A percentile compares a stretch with the other conserved stretches of the same genome.
phyloP scores from a whole-genome alignment of 2,329 filamentous ascomycete genomes.

The Emergomyces pasteurianus region DNA sequence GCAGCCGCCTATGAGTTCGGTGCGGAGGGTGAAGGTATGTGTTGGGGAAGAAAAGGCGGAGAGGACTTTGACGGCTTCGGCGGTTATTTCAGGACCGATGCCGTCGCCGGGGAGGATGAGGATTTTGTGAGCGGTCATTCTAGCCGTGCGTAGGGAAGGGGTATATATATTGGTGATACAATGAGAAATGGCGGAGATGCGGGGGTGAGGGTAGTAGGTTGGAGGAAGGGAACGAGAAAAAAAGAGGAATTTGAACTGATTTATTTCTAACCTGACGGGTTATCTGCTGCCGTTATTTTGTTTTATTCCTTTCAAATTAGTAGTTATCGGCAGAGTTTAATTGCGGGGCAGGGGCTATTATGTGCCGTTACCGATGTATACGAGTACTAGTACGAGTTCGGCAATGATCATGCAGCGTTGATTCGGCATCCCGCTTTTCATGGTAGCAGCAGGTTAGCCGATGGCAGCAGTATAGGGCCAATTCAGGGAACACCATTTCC shows the following conservation, averaged over 20 bases:
- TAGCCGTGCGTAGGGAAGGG: neutral
- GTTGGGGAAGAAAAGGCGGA: conserved; percentile 57
- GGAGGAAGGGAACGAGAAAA: no score
- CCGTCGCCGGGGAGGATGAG: conserved; percentile 68
- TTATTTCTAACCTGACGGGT: no score
- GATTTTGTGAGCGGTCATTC: conserved; percentile 47
- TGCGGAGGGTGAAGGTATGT: conserved; percentile 67
- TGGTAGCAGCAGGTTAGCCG: neutral
- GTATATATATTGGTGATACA: neutral
- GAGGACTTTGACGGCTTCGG: conserved; percentile 48
- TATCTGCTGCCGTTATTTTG: no score
- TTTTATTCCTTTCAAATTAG: neutral
- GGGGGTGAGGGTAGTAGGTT: no score
- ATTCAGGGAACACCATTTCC: neutral
- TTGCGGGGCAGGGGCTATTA: neutral
- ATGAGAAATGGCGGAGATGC: no score
- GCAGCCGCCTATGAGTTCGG: conserved; percentile 77
- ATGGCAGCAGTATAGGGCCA: neutral
- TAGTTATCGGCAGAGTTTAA: neutral
- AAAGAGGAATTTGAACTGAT: neutral
- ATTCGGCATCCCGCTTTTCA: neutral
- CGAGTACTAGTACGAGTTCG: no score
- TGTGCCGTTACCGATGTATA: neutral
- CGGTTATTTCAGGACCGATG: conserved; percentile 61
- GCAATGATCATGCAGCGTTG: neutral